phyloP scores from a whole-genome alignment of 2,329 filamentous ascomycete species.

The Penicillium sp. region DNA sequence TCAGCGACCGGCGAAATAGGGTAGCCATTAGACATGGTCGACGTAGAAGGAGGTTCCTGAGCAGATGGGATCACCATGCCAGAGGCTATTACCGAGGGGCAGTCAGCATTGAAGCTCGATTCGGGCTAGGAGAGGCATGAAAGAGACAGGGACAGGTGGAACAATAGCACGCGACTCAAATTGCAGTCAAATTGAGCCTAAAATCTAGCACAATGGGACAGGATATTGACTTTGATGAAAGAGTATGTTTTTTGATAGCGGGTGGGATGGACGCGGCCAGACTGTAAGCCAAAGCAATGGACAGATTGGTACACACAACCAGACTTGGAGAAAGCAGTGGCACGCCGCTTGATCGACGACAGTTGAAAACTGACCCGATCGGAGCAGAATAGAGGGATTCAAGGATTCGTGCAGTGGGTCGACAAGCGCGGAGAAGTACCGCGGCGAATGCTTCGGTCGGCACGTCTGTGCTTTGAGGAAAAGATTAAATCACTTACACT shows the following conservation, averaged over 20 bases:
- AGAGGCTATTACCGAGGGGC: slow-evolving; percentile 31
- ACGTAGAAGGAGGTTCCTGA: slow-evolving; percentile 28
- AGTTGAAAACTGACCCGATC: slow-evolving; percentile 14
- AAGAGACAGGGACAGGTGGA: slow-evolving; percentile 20
- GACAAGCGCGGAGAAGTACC: slow-evolving; percentile 34
- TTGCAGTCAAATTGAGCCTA: slow-evolving; percentile 19
- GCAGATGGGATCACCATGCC: slow-evolving; percentile 41
- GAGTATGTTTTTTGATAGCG: slow-evolving; percentile 32
- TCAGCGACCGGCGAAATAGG: slow-evolving; percentile 21
- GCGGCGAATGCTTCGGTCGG: slow-evolving; percentile 28
- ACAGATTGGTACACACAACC: slow-evolving; percentile 18
- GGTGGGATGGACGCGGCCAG: slow-evolving; percentile 29
- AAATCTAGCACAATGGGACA: slow-evolving; percentile 19
- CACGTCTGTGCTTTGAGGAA: slow-evolving; percentile 21
- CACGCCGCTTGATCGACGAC: slow-evolving; percentile 13
- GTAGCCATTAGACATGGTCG: slow-evolving; percentile 31
- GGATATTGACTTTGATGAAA: slow-evolving; percentile 30
- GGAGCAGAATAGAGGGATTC: slow-evolving; percentile 17
- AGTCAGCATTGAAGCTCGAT: slow-evolving; percentile 38
- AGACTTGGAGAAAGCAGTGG: slow-evolving; percentile 14
- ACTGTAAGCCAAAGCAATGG: slow-evolving; percentile 19
- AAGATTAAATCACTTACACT: slow-evolving; percentile 47
- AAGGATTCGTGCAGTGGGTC: slow-evolving; percentile 31
- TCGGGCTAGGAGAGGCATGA: slow-evolving; percentile 12
- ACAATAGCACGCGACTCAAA: slow-evolving; percentile 30